Evolutionary conservation across 345 rosid genomes (phyloP).

Genomic region (Cardamine resedifolia): DNA sequence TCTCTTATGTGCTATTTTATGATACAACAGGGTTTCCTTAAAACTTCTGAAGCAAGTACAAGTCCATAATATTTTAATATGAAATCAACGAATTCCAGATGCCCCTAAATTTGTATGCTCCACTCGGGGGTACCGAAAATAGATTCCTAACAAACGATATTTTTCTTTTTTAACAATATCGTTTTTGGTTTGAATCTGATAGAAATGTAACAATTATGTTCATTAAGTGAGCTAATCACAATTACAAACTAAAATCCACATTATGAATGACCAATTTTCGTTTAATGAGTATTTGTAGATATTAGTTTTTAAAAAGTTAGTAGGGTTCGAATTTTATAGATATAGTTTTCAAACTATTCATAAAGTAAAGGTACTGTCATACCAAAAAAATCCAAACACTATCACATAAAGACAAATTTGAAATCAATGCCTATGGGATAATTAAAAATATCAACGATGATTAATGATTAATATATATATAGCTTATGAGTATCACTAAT

Average conservation of each 20-base stretch:
- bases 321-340: background rate
- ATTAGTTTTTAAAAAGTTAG: background rate
- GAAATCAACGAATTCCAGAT: background rate
- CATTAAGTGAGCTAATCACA: background rate
- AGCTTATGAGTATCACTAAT: slow-evolving; percentile 33
- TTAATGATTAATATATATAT: slow-evolving; percentile 18
- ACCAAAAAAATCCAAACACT: background rate
- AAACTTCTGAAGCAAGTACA: background rate
- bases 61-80: background rate
- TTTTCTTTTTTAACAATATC: no score
- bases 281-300: background rate
- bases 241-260: no score
- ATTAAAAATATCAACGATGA: slow-evolving; percentile 22
- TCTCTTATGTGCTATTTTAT: background rate
- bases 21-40: background rate
- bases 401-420: slow-evolving; percentile 27
- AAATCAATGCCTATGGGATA: slow-evolving; percentile 25
- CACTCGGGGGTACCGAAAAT: background rate
- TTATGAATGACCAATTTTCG: no score
- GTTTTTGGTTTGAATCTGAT: background rate
- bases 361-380: background rate
- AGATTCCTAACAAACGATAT: no score
- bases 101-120: no score
- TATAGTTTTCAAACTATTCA: background rate
- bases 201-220: background rate